Percentiles rank a stretch among this genome's conserved stretches.
Evolutionary conservation across 345 rosid genomes (phyloP).

Genomic region (Aurinia saxatilis): DNA sequence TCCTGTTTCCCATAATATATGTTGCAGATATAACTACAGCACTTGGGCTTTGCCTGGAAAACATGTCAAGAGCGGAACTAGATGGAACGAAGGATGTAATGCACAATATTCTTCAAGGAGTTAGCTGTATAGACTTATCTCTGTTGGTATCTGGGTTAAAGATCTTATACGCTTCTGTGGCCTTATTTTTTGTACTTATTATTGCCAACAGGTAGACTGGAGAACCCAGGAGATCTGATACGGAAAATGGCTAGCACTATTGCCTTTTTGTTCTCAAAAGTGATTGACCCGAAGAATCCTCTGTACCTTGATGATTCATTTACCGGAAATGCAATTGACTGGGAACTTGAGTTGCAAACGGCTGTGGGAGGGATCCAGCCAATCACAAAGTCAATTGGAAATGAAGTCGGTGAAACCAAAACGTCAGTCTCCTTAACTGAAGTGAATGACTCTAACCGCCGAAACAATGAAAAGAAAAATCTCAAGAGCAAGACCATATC

Average conservation of each 20-base stretch:
- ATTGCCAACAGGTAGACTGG: conserved; percentile 74
- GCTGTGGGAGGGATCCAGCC: conserved; percentile 26
- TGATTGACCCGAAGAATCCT: conserved; percentile 84
- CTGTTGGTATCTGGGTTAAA: conserved; percentile 24
- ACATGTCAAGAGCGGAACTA: conserved; percentile 76
- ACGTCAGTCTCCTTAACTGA: conserved; percentile 25
- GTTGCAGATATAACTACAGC: conserved; percentile 75
- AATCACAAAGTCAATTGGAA: conserved; percentile 21
- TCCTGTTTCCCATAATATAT: conserved; percentile 37
- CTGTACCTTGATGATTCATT: conserved; percentile 80
- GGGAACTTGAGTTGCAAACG: conserved; percentile 68
- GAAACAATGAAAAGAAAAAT: conserved; percentile 20
- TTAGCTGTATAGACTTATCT: conserved; percentile 55
- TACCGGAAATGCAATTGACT: conserved; percentile 59
- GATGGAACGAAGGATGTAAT: conserved; percentile 63
- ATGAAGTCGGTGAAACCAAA: conserved; percentile 29
- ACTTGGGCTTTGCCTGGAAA: conserved; percentile 84
- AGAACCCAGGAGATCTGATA: conserved; percentile 62
- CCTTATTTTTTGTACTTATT: conserved; percentile 22
- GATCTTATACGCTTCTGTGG: conserved; percentile 5
- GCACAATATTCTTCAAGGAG: conserved; percentile 92
- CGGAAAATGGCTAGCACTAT: conserved; percentile 88
- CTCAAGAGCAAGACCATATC: conserved; percentile 40
- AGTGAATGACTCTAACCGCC: conserved; percentile 22
- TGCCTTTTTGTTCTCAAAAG: conserved; percentile 79